phyloP scores from a whole-genome alignment of 352 stramenopile species.

The Phytophthora capsici region DNA sequence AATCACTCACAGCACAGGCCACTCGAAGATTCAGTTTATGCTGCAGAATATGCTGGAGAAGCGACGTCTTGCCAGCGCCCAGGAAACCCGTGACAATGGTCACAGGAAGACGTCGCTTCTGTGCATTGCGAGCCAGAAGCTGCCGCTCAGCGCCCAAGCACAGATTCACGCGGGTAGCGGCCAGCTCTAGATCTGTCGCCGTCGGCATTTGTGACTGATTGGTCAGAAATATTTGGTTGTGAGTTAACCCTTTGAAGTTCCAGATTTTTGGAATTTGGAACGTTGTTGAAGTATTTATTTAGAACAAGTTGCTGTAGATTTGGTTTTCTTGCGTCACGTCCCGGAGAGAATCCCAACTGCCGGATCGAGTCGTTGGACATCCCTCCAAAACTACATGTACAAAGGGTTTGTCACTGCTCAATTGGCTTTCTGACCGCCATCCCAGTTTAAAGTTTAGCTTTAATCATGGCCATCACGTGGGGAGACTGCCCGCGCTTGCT shows the following conservation, averaged over 20 bases:
- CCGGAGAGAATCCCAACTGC: conserved; percentile 16
- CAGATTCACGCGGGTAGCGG: conserved; percentile 61
- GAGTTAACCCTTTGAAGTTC: no score
- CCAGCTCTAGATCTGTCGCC: conserved; percentile 42
- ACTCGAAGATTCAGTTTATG: conserved; percentile 75
- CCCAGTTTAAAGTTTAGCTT: not conserved
- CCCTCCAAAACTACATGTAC: not conserved
- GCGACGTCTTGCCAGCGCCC: conserved; percentile 73
- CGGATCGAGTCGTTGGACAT: conserved; percentile 22
- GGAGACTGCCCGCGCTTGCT: conserved; percentile 51
- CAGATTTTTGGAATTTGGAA: not conserved
- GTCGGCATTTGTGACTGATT: conserved; percentile 17
- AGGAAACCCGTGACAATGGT: conserved; percentile 77
- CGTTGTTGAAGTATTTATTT: conserved; percentile 21
- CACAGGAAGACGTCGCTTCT: conserved; percentile 55
- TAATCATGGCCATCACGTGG: conserved; percentile 58
- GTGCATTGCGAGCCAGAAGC: conserved; percentile 56
- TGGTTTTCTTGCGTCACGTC: conserved; percentile 16
- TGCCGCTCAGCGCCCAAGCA: conserved; percentile 62
- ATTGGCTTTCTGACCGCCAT: conserved; percentile 6
- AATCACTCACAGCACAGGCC: conserved; percentile 72
- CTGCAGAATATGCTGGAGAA: conserved; percentile 67
- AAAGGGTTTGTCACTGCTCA: conserved; percentile 13
- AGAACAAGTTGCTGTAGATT: not conserved
- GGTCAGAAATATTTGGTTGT: not conserved